Percentiles rank a stretch among this genome's conserved stretches.
Conservation (phyloP, 148 eudicot genomes). For the Cornus suecica region DNA sequence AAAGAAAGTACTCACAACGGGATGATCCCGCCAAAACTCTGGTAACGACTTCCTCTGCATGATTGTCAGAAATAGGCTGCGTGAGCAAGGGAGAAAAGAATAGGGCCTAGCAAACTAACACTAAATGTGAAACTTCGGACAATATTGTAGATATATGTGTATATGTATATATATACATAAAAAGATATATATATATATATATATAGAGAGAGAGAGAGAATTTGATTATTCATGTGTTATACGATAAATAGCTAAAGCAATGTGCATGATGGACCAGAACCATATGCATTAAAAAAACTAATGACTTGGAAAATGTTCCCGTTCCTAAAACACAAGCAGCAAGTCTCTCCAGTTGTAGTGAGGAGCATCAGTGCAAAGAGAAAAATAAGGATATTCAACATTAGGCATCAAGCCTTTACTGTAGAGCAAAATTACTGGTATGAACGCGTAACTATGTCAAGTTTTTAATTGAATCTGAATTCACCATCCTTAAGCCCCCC, state of each 20-base stretch:
- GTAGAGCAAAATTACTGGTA: too few relatives aligned
- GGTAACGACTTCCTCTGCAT: constrained; percentile 85
- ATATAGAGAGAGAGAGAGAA: not conserved
- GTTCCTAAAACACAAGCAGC: not conserved
- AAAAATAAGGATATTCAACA: too few relatives aligned
- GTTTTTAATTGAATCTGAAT: not conserved
- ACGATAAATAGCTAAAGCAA: not conserved
- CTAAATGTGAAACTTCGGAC: not conserved
- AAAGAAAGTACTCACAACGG: constrained; percentile 47
- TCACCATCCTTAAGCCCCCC: not conserved
- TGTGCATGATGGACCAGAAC: constrained; percentile 3
- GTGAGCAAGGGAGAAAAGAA: not conserved
- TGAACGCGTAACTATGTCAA: not conserved
- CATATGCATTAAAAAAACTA: not conserved
- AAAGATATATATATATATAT: too few relatives aligned
- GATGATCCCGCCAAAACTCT: constrained; percentile 90
- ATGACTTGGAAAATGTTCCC: not conserved
- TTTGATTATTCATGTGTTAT: not conserved
- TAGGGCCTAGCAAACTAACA: not conserved
- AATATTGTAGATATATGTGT: too few relatives aligned
- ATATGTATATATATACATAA: too few relatives aligned
- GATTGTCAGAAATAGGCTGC: constrained; percentile 11
- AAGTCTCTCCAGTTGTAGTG: not conserved
- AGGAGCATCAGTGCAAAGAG: not conserved
- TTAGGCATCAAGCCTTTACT: too few relatives aligned